These are phyloP conservation scores for Vitis labrusca DNA, from an alignment of 164 flowering plant species.

Conservation along the genomic window DNA sequence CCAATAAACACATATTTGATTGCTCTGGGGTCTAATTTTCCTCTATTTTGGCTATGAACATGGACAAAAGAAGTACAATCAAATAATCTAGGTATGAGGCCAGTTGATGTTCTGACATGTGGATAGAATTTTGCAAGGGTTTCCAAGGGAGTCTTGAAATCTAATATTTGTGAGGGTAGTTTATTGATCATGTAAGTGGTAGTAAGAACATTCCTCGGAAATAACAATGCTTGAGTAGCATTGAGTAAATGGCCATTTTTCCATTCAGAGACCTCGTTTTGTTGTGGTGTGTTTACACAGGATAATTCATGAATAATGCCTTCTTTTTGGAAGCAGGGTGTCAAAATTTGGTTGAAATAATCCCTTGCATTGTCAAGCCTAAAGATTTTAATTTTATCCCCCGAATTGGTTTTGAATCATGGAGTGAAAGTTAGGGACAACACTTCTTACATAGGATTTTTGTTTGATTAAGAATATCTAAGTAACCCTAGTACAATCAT, in stretches of 20 bases:
- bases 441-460: conserved; percentile 15
- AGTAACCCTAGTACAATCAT: conserved; percentile 6
- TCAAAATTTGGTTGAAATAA: conserved; percentile 18
- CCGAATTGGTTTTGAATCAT: conserved; percentile 22
- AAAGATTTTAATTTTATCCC: conserved; percentile 10
- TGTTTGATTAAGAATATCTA: conserved; percentile 15
- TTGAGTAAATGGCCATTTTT: neutral
- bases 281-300: conserved; percentile 7
- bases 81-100: conserved; percentile 4
- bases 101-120: neutral
- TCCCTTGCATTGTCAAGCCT: conserved; percentile 14
- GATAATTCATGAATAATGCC: conserved; percentile 20
- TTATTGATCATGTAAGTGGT: too few species aligned
- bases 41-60: neutral
- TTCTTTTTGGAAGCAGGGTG: conserved; percentile 12
- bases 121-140: neutral
- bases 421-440: conserved; percentile 13
- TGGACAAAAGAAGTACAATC: conserved; percentile 11
- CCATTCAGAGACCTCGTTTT: conserved; percentile 1
- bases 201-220: neutral
- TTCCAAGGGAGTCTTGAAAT: neutral
- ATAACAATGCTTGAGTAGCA: neutral
- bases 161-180: too few species aligned
- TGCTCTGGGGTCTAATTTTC: conserved; percentile 4
- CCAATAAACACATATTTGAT: conserved; percentile 9